Base-by-base conservation (phyloP, 441 rosid species). In the Mallotus japonicus region DNA sequence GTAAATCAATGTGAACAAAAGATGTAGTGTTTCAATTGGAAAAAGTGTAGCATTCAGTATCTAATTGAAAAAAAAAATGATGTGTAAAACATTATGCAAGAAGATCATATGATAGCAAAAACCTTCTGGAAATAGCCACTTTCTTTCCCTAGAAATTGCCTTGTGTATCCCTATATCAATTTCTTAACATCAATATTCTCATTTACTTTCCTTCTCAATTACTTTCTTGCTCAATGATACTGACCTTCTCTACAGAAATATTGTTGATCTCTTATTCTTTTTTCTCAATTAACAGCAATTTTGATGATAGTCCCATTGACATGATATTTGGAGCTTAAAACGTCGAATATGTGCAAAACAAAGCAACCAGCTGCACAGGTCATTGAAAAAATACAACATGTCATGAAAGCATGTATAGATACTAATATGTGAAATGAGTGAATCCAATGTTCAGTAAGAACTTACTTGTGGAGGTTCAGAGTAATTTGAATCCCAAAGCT, bases 191-290 rank as follows among this genome's bases (percentile, higher is more conserved):
- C 56, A 11, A 32, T 17, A 34, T 20, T 55, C 16, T 28, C 65
- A 19, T 56, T 53, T 63, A 72, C 19, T 14, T 11, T 53, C 64
- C 40, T 51, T n/a, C n/a, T n/a, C n/a, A n/a, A n/a, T n/a, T n/a
- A n/a, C n/a, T n/a, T n/a, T n/a, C n/a, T n/a, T n/a, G 34, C 51
- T 70, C 66, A 19, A 59, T 28, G 15, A 67, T 15, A 68, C 83
- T 71, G 37, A 81, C 83, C 81, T 77, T 71, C 17, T 58, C 62
- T 69, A 34, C 40, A 34, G 40, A 61, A 42, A 63, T 67, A 22
- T 13, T 8, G 17, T 53, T 44, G 32, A 32, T 49, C 37, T 61
- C 66, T n/a, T n/a, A n/a, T 32, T 42, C 59, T 55, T 55, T 63
- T 44, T 69, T 40, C 49, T 20, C 73, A 40, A 56, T 73, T 70